phyloP scores from a whole-genome alignment of 1,284 basidiomycete genomes.

The Marasmius oreades region DNA sequence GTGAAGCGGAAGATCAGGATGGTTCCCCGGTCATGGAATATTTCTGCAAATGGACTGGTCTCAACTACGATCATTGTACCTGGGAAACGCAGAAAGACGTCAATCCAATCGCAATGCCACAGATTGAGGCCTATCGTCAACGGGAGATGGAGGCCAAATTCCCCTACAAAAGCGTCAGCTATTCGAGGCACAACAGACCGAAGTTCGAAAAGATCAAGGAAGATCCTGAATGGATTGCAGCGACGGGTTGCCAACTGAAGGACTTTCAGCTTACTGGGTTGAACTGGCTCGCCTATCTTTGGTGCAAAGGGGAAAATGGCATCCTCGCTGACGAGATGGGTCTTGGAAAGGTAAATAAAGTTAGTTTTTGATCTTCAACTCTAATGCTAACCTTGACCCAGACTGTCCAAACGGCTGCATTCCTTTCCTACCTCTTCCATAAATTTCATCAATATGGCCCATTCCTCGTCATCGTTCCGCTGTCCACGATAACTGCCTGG shows the following conservation, averaged over 20 bases:
- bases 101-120: conserved; percentile 65
- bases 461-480: conserved; percentile 95
- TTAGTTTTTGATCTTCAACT: conserved; percentile 11
- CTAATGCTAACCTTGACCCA: conserved; percentile 23
- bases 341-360: conserved; percentile 77
- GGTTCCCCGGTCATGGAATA: conserved; percentile 59
- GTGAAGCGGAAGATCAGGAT: conserved; percentile 65
- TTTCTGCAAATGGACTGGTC: conserved; percentile 96
- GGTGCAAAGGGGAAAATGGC: conserved; percentile 94
- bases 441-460: conserved; percentile 93
- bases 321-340: conserved; percentile 99
- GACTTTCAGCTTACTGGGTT: conserved; percentile 98
- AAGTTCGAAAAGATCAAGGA: conserved; percentile 83
- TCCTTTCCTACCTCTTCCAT: conserved; percentile 95
- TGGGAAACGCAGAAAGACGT: conserved; percentile 91
- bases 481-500: conserved; percentile 98
- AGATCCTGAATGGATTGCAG: conserved; percentile 85
- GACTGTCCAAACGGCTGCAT: conserved; percentile 96
- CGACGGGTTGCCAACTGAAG: conserved; percentile 84
- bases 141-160: conserved; percentile 81
- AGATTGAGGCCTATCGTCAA: conserved; percentile 79
- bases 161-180: conserved; percentile 81
- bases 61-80: conserved; percentile 94
- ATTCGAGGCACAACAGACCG: conserved; percentile 72
- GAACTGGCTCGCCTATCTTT: conserved; percentile 97